These are phyloP conservation scores for Microsporum canis DNA, from an alignment of 2,329 filamentous ascomycete species.

Conservation along the genomic window DNA sequence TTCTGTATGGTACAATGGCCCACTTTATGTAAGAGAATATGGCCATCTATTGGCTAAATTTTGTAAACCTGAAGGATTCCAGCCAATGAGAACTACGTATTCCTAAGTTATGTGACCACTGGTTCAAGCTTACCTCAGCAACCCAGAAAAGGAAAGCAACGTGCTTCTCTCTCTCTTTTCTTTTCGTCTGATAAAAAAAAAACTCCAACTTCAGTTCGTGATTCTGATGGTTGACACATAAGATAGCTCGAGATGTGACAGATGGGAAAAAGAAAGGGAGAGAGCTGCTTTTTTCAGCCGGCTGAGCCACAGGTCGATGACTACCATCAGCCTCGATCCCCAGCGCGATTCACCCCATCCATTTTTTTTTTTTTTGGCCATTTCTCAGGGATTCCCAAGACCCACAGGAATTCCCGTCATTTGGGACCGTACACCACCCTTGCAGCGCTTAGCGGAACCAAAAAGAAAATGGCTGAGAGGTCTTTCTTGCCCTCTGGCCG, in stretches of 20 bases:
- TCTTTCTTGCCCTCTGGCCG: conserved; percentile 9
- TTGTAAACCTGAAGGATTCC: neutral
- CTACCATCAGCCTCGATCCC: neutral
- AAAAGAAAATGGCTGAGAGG: conserved; percentile 1
- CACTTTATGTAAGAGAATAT: neutral
- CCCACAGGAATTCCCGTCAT: conserved; percentile 9
- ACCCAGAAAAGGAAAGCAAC: neutral
- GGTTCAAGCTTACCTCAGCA: neutral
- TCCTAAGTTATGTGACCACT: neutral
- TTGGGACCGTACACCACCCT: conserved; percentile 13
- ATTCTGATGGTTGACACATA: neutral
- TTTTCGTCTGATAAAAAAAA: neutral
- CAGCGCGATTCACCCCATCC: neutral
- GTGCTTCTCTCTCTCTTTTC: too few species aligned
- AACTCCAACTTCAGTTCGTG: neutral
- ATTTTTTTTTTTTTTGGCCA: neutral
- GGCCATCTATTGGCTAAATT: neutral
- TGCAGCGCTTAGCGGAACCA: conserved; percentile 11
- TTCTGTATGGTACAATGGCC: neutral
- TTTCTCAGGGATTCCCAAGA: neutral
- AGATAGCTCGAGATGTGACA: neutral
- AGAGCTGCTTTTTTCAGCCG: neutral
- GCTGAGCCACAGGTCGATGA: neutral
- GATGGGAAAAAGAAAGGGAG: neutral
- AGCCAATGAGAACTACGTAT: neutral